Conservation (phyloP, 176 grass and related monocot species). For the Thinopyrum elongatum region DNA sequence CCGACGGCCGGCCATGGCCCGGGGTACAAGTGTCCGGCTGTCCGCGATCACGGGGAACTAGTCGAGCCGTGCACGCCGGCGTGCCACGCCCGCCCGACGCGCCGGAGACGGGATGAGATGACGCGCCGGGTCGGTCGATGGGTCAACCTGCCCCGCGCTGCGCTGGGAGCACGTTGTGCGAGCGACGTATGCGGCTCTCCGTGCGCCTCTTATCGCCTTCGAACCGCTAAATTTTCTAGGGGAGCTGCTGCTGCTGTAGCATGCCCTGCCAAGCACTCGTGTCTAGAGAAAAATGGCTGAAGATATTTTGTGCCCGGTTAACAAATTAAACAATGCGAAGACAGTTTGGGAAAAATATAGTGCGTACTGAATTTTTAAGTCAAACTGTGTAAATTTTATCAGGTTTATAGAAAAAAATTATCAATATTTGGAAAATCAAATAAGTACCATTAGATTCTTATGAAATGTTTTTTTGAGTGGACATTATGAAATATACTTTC, state of each 20-base stretch:
- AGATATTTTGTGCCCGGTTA: no score
- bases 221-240: background rate
- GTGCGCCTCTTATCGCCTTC: background rate
- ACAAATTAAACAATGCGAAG: no score
- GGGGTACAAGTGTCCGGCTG: background rate
- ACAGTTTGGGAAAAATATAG: no score
- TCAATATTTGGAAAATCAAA: no score
- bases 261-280: no score
- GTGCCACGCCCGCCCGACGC: background rate
- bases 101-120: background rate
- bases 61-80: background rate
- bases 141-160: background rate
- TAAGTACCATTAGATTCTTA: no score
- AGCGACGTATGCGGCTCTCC: conserved; percentile 7
- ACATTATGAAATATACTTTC: no score
- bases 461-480: no score
- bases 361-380: no score
- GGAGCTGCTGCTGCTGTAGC: background rate
- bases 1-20: background rate
- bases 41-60: background rate
- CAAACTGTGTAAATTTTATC: no score
- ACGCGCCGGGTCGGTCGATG: background rate
- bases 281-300: no score
- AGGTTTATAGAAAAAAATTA: no score
- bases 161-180: background rate